Base-by-base conservation (phyloP, 768 basidiomycete species). In the Panus rudis region DNA sequence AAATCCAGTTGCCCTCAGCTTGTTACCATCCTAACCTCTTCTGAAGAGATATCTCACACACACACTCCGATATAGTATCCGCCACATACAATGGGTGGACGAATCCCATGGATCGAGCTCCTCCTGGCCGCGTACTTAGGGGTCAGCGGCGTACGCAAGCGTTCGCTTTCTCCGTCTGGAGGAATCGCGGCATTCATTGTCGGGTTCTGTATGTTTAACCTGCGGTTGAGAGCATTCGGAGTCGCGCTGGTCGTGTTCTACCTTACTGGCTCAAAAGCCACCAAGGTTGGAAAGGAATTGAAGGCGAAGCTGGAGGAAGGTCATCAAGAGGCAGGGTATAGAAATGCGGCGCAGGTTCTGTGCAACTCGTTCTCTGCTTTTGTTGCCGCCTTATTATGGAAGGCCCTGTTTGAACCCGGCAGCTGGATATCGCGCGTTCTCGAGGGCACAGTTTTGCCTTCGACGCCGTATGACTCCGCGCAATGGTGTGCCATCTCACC, bases 301-400 rank as follows among this genome's bases (percentile, higher is more conserved):
- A 97, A 96, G 59, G 73, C 76, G 3, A 66, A 68, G 47, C 70
- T 92, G 27, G 90, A 93, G 59, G 85, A 86, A 31, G 88, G 84
- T 0, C 79, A 85, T 54, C 74, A 83, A 38, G 78, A 76, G 41
- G 71, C 71, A 11, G 92, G 90, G 0, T 79, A 91, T 57, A 72
- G 92, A 33, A 75, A 67, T 23, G 85, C 79, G 13, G 76, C 78
- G 67, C 92, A 94, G 63, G 92, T 92, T 17, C 62, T 93, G 8
- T 82, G 79, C 66, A 93, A 92, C 58, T 86, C 86, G 26, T 67
- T 77, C 11, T 70, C 79, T 17, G 84, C 80, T 0, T 57, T 83
- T 17, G 49, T 75, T 3, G 83, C 81, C 5, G 69, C 72, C 17
- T 58, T 77, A 28, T 37, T 72, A 0, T 92, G 90, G 90, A 78